A percentile compares a stretch with the other conserved stretches of the same genome.
Conservation (phyloP, 2,329 filamentous ascomycete genomes). For the Ceratocystis destructans region DNA sequence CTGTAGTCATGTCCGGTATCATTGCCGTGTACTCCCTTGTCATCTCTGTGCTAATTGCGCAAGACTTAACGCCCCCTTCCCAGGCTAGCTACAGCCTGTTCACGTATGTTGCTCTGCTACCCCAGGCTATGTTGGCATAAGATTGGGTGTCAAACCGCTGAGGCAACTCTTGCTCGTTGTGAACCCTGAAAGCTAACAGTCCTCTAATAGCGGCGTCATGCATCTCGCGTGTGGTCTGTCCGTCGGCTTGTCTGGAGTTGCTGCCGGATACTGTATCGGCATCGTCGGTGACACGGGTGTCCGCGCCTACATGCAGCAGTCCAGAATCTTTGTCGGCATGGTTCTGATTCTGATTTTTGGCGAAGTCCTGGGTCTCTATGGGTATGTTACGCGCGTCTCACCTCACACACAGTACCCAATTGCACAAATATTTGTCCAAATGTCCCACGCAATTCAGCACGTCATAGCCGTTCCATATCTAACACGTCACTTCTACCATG, state of each 20-base stretch:
- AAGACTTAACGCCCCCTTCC: conserved; percentile 63
- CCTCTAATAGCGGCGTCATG: conserved; percentile 59
- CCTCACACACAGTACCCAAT: background rate
- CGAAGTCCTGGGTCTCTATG: conserved; percentile 91
- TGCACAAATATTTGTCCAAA: no score
- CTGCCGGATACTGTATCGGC: conserved; percentile 92
- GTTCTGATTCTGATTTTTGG: conserved; percentile 97
- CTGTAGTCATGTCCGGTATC: conserved; percentile 97
- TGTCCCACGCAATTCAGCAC: background rate
- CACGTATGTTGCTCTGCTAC: conserved; percentile 39
- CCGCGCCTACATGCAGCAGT: conserved; percentile 90
- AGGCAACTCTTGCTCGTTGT: no score
- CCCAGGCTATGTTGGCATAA: no score
- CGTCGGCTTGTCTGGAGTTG: conserved; percentile 82
- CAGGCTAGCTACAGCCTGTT: conserved; percentile 66
- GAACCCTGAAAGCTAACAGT: conserved; percentile 2
- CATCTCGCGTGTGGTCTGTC: conserved; percentile 83
- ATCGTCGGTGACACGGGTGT: conserved; percentile 91
- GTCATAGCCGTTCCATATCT: background rate
- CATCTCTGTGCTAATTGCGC: conserved; percentile 87
- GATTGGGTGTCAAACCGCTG: no score
- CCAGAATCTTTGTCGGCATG: conserved; percentile 94
- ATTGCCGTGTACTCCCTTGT: conserved; percentile 96
- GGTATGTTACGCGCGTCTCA: conserved; percentile 44
- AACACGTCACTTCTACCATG: background rate